Base-by-base conservation (phyloP, 768 basidiomycete species). In the Tricholoma matsutake region DNA sequence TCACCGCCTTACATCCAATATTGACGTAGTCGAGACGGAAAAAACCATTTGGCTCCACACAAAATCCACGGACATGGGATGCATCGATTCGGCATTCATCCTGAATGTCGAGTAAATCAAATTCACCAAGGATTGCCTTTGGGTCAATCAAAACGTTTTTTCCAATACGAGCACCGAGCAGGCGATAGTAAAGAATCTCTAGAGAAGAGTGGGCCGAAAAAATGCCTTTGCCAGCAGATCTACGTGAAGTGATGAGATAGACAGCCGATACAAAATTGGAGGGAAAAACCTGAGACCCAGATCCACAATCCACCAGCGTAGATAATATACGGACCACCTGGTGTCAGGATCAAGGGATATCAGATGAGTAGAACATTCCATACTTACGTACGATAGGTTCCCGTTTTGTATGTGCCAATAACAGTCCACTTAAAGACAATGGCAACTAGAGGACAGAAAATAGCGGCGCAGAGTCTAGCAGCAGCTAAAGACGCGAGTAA, bases 401-500 rank as follows among this genome's bases (percentile, higher is more conserved):
- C 78, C 5, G 73, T 68, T 61, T 68, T 75, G 68, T 81, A 79
- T 29, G 67, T 65, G 1, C 81, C 79, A 49, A 82, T 80, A 54
- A 81, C 71, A 41, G 77, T 34, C 80, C 81, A 82, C 56, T 82
- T 81, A 73, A 81, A 78, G 9, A 68, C 11, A 55, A 81, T 80
- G 0, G 79, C 72, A 4, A 66, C 61, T 22, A 81, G 32, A 2
- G 81, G 81, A 25, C 72, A 74, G 25, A 78, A 58, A 39, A 77
- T 69, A 16, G 77, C 72, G 16, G 72, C 72, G 4, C 68, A 58
- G 4, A 78, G 54, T 29, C 79, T 70, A 0, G 78, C 78, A 18
- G 66, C 64, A 20, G 74, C 29, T 55, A 81, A 76, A 0, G 79
- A 69, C 0, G 66, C 57, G 3, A 79, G 18, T 1, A 81, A 69